phyloP scores from a whole-genome alignment of 2,329 filamentous ascomycete genomes.

The Alternaria rosae region DNA sequence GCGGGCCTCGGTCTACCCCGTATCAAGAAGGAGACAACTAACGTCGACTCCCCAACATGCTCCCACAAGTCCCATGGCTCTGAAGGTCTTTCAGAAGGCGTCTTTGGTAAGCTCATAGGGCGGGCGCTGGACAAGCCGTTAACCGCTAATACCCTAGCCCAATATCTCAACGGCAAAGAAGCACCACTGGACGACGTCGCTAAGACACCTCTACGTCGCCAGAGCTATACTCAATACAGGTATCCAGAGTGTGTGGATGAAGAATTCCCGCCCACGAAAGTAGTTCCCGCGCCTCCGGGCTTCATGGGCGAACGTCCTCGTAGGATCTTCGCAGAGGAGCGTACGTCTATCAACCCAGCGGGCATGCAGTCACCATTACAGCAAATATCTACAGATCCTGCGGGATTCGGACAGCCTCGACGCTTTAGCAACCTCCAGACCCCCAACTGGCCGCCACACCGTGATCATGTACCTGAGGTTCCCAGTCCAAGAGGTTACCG shows the following conservation, averaged over 20 bases:
- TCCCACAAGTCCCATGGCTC: constrained; percentile 7
- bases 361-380: not conserved
- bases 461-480: constrained; percentile 2
- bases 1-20: constrained; percentile 22
- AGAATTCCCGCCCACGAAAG: constrained; percentile 2
- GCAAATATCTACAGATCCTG: not conserved
- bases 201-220: not conserved
- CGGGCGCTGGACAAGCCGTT: constrained; percentile 30
- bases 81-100: constrained; percentile 4
- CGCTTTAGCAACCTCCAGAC: constrained; percentile 8
- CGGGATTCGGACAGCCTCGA: not conserved
- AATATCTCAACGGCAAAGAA: constrained; percentile 16
- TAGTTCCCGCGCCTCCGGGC: constrained; percentile 19
- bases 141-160: constrained; percentile 29
- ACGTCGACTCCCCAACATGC: not conserved
- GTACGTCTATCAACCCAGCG: not conserved
- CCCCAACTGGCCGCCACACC: not conserved
- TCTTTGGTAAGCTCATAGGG: constrained; percentile 31
- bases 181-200: not conserved
- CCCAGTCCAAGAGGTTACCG: constrained; percentile 2
- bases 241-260: not conserved
- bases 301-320: constrained; percentile 13
- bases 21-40: not conserved
- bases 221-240: not conserved
- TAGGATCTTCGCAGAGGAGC: constrained; percentile 10